Percentiles rank a stretch among this genome's conserved stretches.
Conservation (phyloP, 2,329 filamentous ascomycete genomes). For the Penicillium verrucosum region DNA sequence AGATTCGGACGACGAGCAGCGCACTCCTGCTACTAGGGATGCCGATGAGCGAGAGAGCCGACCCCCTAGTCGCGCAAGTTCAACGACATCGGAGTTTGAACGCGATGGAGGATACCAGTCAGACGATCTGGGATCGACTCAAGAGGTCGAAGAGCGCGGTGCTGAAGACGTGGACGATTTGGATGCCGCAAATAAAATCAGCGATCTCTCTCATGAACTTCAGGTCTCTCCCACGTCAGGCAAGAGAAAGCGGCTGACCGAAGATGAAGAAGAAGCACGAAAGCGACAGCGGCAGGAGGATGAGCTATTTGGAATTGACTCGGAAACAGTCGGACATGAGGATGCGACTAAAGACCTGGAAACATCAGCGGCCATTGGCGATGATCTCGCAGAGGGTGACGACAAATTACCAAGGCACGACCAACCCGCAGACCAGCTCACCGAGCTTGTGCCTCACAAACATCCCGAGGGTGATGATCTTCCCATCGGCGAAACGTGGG, state of each 20-base stretch:
- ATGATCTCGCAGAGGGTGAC: constrained; percentile 1
- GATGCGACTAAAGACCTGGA: constrained; percentile 43
- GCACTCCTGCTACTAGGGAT: constrained; percentile 65
- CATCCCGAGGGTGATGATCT: constrained; percentile 7
- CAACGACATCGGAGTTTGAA: constrained; percentile 52
- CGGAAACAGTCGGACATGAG: constrained; percentile 53
- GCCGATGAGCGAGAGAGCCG: constrained; percentile 84
- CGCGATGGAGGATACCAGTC: constrained; percentile 40
- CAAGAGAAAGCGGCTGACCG: constrained; percentile 73
- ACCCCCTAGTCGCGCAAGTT: constrained; percentile 67
- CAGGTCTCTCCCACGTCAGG: constrained; percentile 55
- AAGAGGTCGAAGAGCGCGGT: constrained; percentile 1
- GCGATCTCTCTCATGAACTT: constrained; percentile 28
- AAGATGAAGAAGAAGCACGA: constrained; percentile 64
- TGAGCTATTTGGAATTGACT: constrained; percentile 67
- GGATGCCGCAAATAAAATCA: background rate
- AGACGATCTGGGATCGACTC: constrained; percentile 23
- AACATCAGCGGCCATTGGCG: background rate
- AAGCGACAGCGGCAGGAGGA: constrained; percentile 85
- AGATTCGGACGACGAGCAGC: constrained; percentile 83
- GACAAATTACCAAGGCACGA: constrained; percentile 4
- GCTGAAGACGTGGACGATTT: constrained; percentile 16
- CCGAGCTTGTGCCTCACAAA: constrained; percentile 2
- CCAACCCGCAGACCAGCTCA: background rate
- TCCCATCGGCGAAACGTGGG: constrained; percentile 26